Evolutionary conservation across 345 rosid species (phyloP).

Genomic region (Aquilaria sinensis): DNA sequence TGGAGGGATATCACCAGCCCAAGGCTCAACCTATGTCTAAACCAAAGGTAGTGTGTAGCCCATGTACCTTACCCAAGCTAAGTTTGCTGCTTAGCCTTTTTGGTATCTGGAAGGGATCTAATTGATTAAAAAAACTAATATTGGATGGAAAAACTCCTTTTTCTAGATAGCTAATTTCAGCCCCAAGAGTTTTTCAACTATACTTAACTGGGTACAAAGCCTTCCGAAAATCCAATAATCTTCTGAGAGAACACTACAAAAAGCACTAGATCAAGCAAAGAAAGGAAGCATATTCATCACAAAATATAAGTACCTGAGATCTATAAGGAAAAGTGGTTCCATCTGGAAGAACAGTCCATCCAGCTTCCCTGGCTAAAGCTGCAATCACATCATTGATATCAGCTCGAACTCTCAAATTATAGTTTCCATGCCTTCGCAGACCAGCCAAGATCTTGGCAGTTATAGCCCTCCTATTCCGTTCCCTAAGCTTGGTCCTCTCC

Average conservation of each 20-base stretch:
- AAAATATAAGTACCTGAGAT: slow-evolving; percentile 62
- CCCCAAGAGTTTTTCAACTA: too few relatives aligned
- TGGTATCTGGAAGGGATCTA: too few relatives aligned
- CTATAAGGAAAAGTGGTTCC: slow-evolving; percentile 97
- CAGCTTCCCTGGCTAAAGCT: slow-evolving; percentile 99
- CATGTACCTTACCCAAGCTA: too few relatives aligned
- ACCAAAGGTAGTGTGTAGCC: too few relatives aligned
- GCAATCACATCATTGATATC: slow-evolving; percentile 98
- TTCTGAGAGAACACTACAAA: neutral
- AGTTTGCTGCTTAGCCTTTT: too few relatives aligned
- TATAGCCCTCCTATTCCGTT: slow-evolving; percentile 93
- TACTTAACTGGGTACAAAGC: too few relatives aligned
- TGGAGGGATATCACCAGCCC: too few relatives aligned
- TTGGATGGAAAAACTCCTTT: too few relatives aligned
- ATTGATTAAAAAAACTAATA: too few relatives aligned
- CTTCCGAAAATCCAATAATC: too few relatives aligned
- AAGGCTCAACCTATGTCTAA: too few relatives aligned
- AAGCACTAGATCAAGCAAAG: neutral
- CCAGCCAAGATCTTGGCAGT: slow-evolving; percentile 98
- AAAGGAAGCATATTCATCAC: neutral
- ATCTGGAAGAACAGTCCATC: slow-evolving; percentile 99
- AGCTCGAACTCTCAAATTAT: slow-evolving; percentile 98
- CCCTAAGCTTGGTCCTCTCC: slow-evolving; percentile 95
- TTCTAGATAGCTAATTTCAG: too few relatives aligned
- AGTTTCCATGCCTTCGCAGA: slow-evolving; percentile 91